Percentiles rank a stretch among this genome's conserved stretches.
phyloP scores from a whole-genome alignment of 202 grass and related monocot genomes.

The Saccharum hybrid region DNA sequence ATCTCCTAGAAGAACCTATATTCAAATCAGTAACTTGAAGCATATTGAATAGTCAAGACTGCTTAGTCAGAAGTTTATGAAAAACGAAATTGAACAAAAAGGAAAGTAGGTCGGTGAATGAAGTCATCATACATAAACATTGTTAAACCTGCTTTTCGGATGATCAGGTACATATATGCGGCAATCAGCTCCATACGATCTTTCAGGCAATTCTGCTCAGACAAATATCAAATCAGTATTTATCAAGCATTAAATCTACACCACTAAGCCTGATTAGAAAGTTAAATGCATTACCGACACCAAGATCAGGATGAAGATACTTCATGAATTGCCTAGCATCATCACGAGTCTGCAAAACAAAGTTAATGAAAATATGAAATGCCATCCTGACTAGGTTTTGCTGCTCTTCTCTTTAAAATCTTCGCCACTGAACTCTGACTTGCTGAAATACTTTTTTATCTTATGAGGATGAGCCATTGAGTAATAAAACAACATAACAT shows the following conservation, averaged over 20 bases:
- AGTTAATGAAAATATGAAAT: constrained; percentile 34
- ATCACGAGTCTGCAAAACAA: constrained; percentile 76
- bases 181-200: constrained; percentile 94
- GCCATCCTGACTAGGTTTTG: neutral
- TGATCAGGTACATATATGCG: constrained; percentile 98
- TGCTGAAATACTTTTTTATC: constrained; percentile 6
- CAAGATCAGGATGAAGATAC: constrained; percentile 93
- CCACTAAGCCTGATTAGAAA: constrained; percentile 15
- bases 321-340: constrained; percentile 98
- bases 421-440: constrained; percentile 7
- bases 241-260: constrained; percentile 38
- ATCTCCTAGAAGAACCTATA: constrained; percentile 96
- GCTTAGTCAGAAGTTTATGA: constrained; percentile 33
- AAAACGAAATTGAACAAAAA: constrained; percentile 43
- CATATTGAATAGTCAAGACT: constrained; percentile 47
- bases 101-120: constrained; percentile 59
- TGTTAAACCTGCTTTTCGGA: constrained; percentile 96
- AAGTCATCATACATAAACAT: constrained; percentile 98
- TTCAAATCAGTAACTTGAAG: constrained; percentile 77
- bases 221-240: constrained; percentile 45
- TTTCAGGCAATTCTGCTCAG: constrained; percentile 92
- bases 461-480: neutral
- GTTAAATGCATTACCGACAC: constrained; percentile 75
- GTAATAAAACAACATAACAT: neutral
- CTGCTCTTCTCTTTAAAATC: constrained; percentile 2